Conservation (phyloP, 371 early-diverging fungal species). For the Chytridium lagenaria region DNA sequence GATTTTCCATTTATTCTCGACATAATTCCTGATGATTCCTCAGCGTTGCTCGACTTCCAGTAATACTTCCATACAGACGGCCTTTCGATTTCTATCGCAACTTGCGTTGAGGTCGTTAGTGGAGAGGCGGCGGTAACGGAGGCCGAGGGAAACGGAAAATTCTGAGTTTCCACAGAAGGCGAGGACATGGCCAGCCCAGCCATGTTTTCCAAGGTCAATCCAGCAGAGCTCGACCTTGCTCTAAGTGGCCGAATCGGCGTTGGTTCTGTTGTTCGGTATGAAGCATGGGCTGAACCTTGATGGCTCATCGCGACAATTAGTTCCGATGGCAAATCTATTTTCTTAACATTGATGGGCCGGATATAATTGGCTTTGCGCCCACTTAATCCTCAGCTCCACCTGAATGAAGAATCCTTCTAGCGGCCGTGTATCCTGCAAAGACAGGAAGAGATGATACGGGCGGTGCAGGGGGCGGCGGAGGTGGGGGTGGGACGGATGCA, state of each 20-base stretch:
- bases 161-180: too few species aligned
- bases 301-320: conserved; percentile 12
- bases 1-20: neutral
- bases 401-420: neutral
- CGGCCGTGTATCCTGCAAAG: neutral
- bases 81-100: neutral
- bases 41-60: neutral
- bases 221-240: too few species aligned
- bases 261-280: too few species aligned
- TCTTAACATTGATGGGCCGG: conserved; percentile 25
- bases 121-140: too few species aligned
- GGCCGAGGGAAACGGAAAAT: too few species aligned
- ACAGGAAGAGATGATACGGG: neutral
- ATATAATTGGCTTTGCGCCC: neutral
- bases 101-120: neutral
- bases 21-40: neutral
- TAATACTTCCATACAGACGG: neutral
- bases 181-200: too few species aligned
- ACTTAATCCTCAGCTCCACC: neutral
- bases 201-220: too few species aligned
- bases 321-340: conserved; percentile 24
- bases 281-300: too few species aligned
- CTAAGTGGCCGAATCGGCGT: too few species aligned
- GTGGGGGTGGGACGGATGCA: neutral
- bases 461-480: neutral